Conservation (phyloP, 2,329 filamentous ascomycete species). For the Monosporascus sp. region DNA sequence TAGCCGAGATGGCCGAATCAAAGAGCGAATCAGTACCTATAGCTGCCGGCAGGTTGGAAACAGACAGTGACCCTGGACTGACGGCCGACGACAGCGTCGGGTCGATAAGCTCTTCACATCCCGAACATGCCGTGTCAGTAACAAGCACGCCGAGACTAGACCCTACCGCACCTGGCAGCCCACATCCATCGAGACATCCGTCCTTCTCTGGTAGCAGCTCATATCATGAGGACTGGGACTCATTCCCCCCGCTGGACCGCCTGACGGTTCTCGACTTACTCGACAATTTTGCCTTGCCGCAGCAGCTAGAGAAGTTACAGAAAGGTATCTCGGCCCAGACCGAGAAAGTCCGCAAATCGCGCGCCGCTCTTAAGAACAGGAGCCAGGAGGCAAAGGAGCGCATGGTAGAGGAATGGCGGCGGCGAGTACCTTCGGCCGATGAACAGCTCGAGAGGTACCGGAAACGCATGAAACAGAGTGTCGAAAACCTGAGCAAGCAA, state of each 20-base stretch:
- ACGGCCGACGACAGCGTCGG: slow-evolving; percentile 39
- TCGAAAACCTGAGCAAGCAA: slow-evolving; percentile 77
- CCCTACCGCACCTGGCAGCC: slow-evolving; percentile 41
- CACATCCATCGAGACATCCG: slow-evolving; percentile 64
- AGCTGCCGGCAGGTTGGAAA: slow-evolving; percentile 33
- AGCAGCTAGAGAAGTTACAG: slow-evolving; percentile 87
- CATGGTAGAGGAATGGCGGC: slow-evolving; percentile 89
- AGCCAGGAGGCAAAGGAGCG: slow-evolving; percentile 77
- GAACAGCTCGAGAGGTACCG: slow-evolving; percentile 91
- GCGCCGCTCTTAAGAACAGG: slow-evolving; percentile 71
- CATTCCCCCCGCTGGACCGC: slow-evolving; percentile 81
- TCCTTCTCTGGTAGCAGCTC: slow-evolving; percentile 81
- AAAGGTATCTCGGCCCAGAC: slow-evolving; percentile 76
- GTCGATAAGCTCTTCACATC: slow-evolving; percentile 37
- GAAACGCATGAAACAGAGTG: slow-evolving; percentile 77
- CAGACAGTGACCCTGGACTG: slow-evolving; percentile 38
- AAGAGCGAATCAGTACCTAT: slow-evolving; percentile 27
- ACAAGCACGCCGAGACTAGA: slow-evolving; percentile 44
- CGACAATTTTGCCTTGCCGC: slow-evolving; percentile 86
- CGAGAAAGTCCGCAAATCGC: slow-evolving; percentile 76
- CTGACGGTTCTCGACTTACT: slow-evolving; percentile 89
- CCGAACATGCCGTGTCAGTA: slow-evolving; percentile 36
- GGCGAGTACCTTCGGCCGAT: slow-evolving; percentile 77
- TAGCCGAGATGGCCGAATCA: slow-evolving; percentile 39
- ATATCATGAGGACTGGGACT: slow-evolving; percentile 86